Base-by-base conservation (phyloP, 345 rosid species). In the Erodium maritimum region DNA sequence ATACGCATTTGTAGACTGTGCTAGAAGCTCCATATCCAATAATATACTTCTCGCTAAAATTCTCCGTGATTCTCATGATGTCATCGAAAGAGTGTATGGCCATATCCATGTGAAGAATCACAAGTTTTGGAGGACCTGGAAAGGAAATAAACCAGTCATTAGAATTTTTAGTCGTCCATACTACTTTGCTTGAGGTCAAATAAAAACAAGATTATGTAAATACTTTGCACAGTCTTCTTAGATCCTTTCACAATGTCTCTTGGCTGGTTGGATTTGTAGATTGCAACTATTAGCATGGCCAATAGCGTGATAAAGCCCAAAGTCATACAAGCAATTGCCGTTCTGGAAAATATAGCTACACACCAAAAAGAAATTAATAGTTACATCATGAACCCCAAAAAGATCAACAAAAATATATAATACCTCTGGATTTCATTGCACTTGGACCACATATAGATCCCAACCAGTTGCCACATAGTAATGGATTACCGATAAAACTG, bases 71-170 rank as follows among this genome's bases (percentile, higher is more conserved):
- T 54, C 90, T 80, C 91, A 93, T 85, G 25, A 93, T 79, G 55
- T 93, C 99, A 61, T 87, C 96, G 19, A 89, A 77, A 18, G 91
- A 83, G 61, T 89, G 91, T 60, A 93, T 75, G 5, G 99, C 96
- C 91, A 93, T 74, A 72, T 82, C 97, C 97, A 90, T 85, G 67
- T 83, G 99, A 55, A 93, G 95, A 76, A 93, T 75, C 23, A 93
- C 99, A 18, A 93, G 84, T 69, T 87, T 93, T 0, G 91, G 84
- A 17, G 91, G 78, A 50, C 79, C 97, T 89, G 77, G 33, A 25
- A 25, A 25, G 33, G n/a, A 1, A 13, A 37, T 5, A 24, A 23
- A 18, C 56, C 16, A 50, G 37, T 16, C 20, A 23, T 25, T 25
- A 25, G 33, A 7, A 25, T 2, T 22, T 10, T 17, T 19, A 50